These are phyloP conservation scores for Phalaenopsis aphrodite DNA, from an alignment of 106 monocot genomes.

Conservation along the genomic window DNA sequence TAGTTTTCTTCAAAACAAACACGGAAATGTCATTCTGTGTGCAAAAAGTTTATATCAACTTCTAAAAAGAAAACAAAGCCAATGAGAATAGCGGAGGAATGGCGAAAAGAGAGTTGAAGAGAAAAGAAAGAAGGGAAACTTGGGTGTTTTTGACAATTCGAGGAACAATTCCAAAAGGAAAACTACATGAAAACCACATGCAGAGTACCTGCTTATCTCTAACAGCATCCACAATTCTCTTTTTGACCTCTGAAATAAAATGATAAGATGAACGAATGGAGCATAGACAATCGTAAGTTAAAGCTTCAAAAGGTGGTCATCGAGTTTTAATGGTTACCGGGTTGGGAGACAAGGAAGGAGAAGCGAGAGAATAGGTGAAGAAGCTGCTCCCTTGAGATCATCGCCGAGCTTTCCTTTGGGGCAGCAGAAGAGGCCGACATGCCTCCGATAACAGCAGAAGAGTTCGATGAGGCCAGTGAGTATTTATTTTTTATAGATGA, in stretches of 20 bases:
- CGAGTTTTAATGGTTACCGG: slow-evolving; percentile 15
- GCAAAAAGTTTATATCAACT: too few relatives aligned
- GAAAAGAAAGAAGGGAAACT: not conserved
- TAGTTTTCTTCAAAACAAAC: too few relatives aligned
- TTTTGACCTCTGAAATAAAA: slow-evolving; percentile 61
- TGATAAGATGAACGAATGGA: not conserved
- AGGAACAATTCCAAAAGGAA: not conserved
- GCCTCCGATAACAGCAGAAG: not conserved
- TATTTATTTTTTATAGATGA: too few relatives aligned
- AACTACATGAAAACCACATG: not conserved
- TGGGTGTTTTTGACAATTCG: not conserved
- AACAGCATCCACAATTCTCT: slow-evolving; percentile 71
- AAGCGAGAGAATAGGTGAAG: slow-evolving; percentile 84
- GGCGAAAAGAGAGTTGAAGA: too few relatives aligned
- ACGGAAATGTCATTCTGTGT: too few relatives aligned
- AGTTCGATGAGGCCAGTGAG: not conserved
- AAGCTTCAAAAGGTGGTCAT: not conserved
- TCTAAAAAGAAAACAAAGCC: too few relatives aligned
- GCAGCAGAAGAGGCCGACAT: slow-evolving; percentile 13
- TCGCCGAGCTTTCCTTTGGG: slow-evolving; percentile 20
- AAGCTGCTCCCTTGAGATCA: slow-evolving; percentile 76
- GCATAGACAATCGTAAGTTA: not conserved
- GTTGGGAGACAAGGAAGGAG: slow-evolving; percentile 58
- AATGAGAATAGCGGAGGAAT: too few relatives aligned
- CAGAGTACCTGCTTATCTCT: slow-evolving; percentile 66